A percentile compares a stretch with the other conserved stretches of the same genome.
These are phyloP conservation scores for Pichia rugopelliculosa DNA, from an alignment of 805 yeast genomes.

Conservation along the genomic window DNA sequence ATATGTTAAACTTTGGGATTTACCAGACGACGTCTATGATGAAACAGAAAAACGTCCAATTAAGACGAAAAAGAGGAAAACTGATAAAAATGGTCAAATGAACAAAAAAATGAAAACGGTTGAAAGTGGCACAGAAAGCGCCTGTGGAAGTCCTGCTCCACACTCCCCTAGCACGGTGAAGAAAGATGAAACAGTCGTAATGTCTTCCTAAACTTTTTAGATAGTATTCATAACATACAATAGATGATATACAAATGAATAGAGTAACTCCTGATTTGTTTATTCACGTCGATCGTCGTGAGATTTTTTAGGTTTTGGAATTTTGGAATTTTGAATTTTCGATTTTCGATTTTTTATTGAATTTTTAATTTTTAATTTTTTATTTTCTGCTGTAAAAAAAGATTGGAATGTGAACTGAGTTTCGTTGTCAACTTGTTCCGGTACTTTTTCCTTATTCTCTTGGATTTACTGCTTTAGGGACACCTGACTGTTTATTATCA, in stretches of 20 bases:
- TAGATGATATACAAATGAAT: not conserved
- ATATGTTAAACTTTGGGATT: conserved; percentile 67
- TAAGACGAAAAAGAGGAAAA: conserved; percentile 49
- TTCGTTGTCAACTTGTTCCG: too few relatives aligned
- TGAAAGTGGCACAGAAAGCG: conserved; percentile 6
- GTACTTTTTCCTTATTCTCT: too few relatives aligned
- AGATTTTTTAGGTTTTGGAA: too few relatives aligned
- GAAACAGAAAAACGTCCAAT: conserved; percentile 75
- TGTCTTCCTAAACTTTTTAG: not conserved
- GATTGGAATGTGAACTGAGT: too few relatives aligned
- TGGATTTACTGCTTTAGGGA: too few relatives aligned
- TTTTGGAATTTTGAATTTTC: too few relatives aligned
- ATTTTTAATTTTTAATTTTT: too few relatives aligned
- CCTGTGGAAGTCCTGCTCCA: conserved; percentile 2
- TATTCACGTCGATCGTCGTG: too few relatives aligned
- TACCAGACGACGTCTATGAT: conserved; percentile 77
- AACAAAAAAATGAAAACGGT: conserved; percentile 26
- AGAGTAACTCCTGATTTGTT: too few relatives aligned
- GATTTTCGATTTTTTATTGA: too few relatives aligned
- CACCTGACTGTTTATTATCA: not conserved
- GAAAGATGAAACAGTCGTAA: not conserved
- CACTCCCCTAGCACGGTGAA: not conserved
- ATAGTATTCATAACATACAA: not conserved
- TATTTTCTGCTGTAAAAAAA: too few relatives aligned
- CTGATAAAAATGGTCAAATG: conserved; percentile 26